Base-by-base conservation (phyloP, 306 rosid species). In the Corylus heterophylla region DNA sequence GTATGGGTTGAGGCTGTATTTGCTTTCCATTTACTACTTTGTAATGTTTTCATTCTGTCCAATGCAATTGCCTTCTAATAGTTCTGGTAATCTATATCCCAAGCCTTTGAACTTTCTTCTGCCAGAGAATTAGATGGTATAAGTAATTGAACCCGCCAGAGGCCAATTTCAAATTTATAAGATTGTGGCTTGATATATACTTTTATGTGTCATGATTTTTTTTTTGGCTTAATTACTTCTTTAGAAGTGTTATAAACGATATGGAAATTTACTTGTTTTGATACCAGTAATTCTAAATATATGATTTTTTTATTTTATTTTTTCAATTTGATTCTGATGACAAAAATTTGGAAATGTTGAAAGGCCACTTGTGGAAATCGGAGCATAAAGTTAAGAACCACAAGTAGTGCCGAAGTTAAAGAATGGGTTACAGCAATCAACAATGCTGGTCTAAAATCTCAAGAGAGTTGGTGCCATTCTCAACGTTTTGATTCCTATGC, bases 391-490 rank as follows among this genome's bases (percentile, higher is more conserved):
- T 71, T 95, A 80, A 95, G 99, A 85, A 86, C 76, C 55, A 90
- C 84, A 85, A 91, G 86, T 81, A 83, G 85, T 55, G 84, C 86
- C 69, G 90, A 88, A 88, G 98, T 89, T 83, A 91, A 82, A 83
- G 99, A 89, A 77, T 95, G 99, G 99, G 94, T 95, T 51, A 93
- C 98, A 22, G 90, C 94, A 31, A 89, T 95, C 54, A 93, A 95
- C 77, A 97, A 93, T 88, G 97, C 97, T 80, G 98, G 96, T 80
- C 90, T 90, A 56, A 87, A 93, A 83, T 93, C 99, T 85, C 98
- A 95, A 66, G 99, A 95, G 87, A 96, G 99, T 50, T 93, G 98
- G 99, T 95, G 99, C 83, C 92, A 90, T 87, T 90, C 94, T 82
- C 99, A 91, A 54, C 94, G 98, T 58, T 93, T 89, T 86, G 98